phyloP scores from a whole-genome alignment of 352 stramenopile species.

The Aphanomyces astaci region DNA sequence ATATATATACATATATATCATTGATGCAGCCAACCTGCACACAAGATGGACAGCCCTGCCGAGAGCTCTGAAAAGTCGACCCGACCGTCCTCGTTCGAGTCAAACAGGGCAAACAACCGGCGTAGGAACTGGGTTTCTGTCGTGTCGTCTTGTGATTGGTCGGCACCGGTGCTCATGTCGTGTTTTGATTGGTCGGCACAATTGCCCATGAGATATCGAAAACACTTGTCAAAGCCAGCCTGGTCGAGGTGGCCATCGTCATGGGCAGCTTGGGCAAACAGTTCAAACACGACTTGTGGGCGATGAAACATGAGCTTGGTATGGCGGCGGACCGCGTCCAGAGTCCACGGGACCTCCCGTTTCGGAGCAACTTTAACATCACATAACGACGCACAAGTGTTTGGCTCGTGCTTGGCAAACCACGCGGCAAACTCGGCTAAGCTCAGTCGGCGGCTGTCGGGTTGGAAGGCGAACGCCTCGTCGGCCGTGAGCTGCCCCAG shows the following conservation, averaged over 20 bases:
- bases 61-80: slow-evolving; percentile 32
- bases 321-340: not conserved
- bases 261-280: slow-evolving; percentile 27
- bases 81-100: slow-evolving; percentile 25
- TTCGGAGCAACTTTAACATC: too few relatives aligned
- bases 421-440: slow-evolving; percentile 72
- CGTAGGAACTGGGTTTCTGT: slow-evolving; percentile 22
- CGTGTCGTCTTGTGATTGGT: too few relatives aligned
- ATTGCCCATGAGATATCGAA: slow-evolving; percentile 15
- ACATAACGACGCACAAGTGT: too few relatives aligned
- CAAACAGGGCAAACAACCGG: slow-evolving; percentile 28
- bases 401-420: slow-evolving; percentile 3
- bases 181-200: too few relatives aligned
- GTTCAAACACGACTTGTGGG: slow-evolving; percentile 27
- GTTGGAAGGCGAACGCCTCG: slow-evolving; percentile 25
- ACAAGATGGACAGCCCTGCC: slow-evolving; percentile 29
- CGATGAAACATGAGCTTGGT: slow-evolving; percentile 24
- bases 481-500: slow-evolving; percentile 23
- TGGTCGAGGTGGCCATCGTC: slow-evolving; percentile 61
- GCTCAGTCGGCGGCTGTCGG: slow-evolving; percentile 21
- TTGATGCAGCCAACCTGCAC: slow-evolving; percentile 12
- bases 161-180: too few relatives aligned
- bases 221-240: slow-evolving; percentile 36
- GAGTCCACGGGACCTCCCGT: not conserved
- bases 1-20: too few relatives aligned